Evolutionary conservation across 2,329 filamentous ascomycete species (phyloP).

Genomic region (Leptographium radiaticola): DNA sequence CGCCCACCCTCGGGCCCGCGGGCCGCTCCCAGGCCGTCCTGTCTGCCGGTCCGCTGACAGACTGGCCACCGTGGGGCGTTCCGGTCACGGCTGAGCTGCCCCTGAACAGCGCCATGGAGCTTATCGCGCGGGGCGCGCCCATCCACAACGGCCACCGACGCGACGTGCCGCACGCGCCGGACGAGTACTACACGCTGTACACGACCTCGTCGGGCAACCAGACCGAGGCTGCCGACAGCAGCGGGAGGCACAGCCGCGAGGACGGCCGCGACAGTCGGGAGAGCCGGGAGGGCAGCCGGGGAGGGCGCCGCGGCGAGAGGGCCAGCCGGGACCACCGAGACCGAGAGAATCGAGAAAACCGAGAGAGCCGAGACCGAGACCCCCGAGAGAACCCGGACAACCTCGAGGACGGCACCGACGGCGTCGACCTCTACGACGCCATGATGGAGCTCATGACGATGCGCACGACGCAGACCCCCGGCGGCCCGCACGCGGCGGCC

Average conservation of each 20-base stretch:
- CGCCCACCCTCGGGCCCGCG: background rate
- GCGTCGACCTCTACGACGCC: constrained; percentile 35
- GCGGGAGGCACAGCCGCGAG: constrained; percentile 2
- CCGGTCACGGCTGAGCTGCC: constrained; percentile 35
- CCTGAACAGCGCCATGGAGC: constrained; percentile 39
- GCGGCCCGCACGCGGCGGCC: constrained; percentile 20
- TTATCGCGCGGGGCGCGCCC: constrained; percentile 45
- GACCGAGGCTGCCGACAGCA: background rate
- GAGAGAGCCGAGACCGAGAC: constrained; percentile 13
- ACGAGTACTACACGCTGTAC: constrained; percentile 43
- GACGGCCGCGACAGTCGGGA: background rate
- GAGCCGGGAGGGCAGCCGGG: too few relatives aligned
- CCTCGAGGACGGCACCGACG: constrained; percentile 28
- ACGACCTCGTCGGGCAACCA: constrained; percentile 31
- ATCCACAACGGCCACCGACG: constrained; percentile 41
- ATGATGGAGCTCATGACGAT: constrained; percentile 48
- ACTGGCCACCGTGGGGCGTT: constrained; percentile 45
- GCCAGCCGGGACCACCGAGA: too few relatives aligned
- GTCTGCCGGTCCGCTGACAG: constrained; percentile 25
- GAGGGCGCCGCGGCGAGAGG: too few relatives aligned
- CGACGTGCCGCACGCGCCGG: constrained; percentile 39
- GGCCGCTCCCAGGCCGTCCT: constrained; percentile 6
- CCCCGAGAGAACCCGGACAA: constrained; percentile 22
- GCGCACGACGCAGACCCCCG: constrained; percentile 22
- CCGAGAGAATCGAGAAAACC: background rate